Conservation (phyloP, 179 eudicot genomes). For the Beta macrorhiza region DNA sequence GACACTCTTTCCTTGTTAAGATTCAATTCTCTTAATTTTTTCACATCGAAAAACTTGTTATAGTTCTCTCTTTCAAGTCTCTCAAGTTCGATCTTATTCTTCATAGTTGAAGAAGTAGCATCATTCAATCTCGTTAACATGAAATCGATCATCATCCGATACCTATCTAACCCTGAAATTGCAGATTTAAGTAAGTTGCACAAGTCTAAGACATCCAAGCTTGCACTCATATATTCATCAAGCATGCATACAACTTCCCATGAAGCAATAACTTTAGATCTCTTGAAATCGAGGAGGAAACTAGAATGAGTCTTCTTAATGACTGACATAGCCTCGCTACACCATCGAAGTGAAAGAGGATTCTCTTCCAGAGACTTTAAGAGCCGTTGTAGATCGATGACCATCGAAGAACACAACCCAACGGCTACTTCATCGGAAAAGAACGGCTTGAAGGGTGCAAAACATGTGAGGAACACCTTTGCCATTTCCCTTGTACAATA, state of each 20-base stretch:
- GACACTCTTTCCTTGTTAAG: slow-evolving; percentile 16
- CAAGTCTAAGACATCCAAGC: slow-evolving; percentile 37
- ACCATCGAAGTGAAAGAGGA: slow-evolving; percentile 42
- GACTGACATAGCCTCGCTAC: slow-evolving; percentile 36
- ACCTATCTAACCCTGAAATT: slow-evolving; percentile 31
- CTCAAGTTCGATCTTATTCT: slow-evolving; percentile 26
- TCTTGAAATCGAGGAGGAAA: slow-evolving; percentile 32
- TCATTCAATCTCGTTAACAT: slow-evolving; percentile 25
- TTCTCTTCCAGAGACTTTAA: slow-evolving; percentile 29
- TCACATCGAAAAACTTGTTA: slow-evolving; percentile 22
- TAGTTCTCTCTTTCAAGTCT: slow-evolving; percentile 26
- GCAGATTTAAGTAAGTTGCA: slow-evolving; percentile 40
- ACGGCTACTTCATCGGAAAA: slow-evolving; percentile 12
- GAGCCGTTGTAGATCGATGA: slow-evolving; percentile 33
- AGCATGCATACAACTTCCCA: slow-evolving; percentile 25
- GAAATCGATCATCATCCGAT: slow-evolving; percentile 34
- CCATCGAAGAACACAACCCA: slow-evolving; percentile 27
- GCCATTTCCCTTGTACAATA: slow-evolving; percentile 26
- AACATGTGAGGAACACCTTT: slow-evolving; percentile 38
- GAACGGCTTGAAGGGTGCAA: slow-evolving; percentile 24
- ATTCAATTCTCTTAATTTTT: slow-evolving; percentile 31
- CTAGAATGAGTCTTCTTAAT: slow-evolving; percentile 39
- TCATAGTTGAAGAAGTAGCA: slow-evolving; percentile 1
- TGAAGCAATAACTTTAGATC: slow-evolving; percentile 14
- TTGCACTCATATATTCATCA: slow-evolving; percentile 42